phyloP scores from a whole-genome alignment of 1,284 basidiomycete species.

The Moesziomyces globuligerus region DNA sequence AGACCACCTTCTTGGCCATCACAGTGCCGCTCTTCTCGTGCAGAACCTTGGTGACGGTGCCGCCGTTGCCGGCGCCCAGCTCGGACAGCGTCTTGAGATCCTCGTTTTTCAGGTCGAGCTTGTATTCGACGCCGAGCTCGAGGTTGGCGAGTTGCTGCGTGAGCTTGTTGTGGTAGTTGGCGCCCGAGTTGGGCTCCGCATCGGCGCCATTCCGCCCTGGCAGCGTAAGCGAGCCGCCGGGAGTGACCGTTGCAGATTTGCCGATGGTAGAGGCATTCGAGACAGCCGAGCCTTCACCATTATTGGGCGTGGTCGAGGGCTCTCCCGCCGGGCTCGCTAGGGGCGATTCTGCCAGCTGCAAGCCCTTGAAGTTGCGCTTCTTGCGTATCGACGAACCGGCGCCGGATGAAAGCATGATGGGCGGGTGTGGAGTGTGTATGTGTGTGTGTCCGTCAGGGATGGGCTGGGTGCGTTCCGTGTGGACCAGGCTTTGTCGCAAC shows the following conservation, averaged over 20 bases:
- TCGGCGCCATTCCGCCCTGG: conserved; percentile 20
- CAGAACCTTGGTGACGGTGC: conserved; percentile 86
- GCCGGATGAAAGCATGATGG: conserved; percentile 33
- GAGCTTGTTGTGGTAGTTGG: conserved; percentile 57
- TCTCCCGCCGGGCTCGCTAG: conserved; percentile 30
- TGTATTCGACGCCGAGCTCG: conserved; percentile 68
- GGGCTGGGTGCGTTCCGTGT: no score
- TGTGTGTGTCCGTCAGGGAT: no score
- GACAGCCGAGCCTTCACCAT: conserved; percentile 20
- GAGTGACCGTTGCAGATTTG: conserved; percentile 21
- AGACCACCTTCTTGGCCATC: conserved; percentile 72
- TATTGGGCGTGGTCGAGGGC: conserved; percentile 19
- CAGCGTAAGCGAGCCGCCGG: conserved; percentile 31
- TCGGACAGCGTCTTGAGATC: conserved; percentile 78
- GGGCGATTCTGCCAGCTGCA: conserved; percentile 57
- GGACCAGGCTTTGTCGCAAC: no score
- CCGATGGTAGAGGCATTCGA: conserved; percentile 32
- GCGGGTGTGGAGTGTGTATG: not conserved
- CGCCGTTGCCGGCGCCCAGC: conserved; percentile 95
- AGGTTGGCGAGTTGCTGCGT: conserved; percentile 66
- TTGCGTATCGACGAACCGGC: conserved; percentile 55
- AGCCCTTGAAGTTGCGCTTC: conserved; percentile 66
- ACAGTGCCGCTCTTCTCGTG: conserved; percentile 61
- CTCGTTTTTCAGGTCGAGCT: conserved; percentile 68
- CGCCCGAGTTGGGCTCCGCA: conserved; percentile 43